These are phyloP conservation scores for Calamus simplicifolius DNA, from an alignment of 176 grass and related monocot genomes.

Conservation along the genomic window DNA sequence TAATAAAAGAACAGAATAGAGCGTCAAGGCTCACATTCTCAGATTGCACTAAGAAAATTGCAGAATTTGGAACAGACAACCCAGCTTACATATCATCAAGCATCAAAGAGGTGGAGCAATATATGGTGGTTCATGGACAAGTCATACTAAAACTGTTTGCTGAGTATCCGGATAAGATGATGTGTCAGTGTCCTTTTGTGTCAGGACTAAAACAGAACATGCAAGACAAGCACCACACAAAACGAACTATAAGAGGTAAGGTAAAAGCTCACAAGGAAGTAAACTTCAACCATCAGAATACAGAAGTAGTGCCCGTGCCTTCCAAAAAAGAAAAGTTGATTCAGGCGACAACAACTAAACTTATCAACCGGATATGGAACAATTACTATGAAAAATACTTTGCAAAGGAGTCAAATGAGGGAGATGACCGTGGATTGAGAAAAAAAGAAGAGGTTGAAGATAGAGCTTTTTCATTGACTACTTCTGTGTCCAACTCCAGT, in stretches of 20 bases:
- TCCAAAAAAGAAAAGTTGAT: conserved; percentile 42
- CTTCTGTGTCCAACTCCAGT: conserved; percentile 23
- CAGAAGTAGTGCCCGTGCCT: conserved; percentile 26
- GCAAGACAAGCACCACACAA: too few relatives aligned
- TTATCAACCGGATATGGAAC: conserved; percentile 57
- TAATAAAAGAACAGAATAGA: too few relatives aligned
- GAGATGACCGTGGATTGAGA: conserved; percentile 21
- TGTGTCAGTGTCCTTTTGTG: too few relatives aligned
- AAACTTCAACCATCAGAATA: conserved; percentile 57
- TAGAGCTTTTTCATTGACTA: conserved; percentile 17
- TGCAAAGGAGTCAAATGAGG: conserved; percentile 38
- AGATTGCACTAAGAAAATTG: too few relatives aligned
- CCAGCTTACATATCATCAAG: too few relatives aligned
- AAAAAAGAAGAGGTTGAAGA: conserved; percentile 60
- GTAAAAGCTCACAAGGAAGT: conserved; percentile 21
- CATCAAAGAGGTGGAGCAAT: too few relatives aligned
- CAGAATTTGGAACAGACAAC: too few relatives aligned
- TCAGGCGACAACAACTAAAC: conserved; percentile 66
- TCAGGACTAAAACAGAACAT: too few relatives aligned
- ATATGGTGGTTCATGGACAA: too few relatives aligned
- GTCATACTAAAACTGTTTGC: too few relatives aligned
- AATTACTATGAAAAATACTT: conserved; percentile 59
- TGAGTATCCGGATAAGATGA: too few relatives aligned
- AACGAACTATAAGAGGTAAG: conserved; percentile 51
- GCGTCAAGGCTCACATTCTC: too few relatives aligned